Conservation (phyloP, 1,284 basidiomycete genomes). For the Rhodotorula sp. region DNA sequence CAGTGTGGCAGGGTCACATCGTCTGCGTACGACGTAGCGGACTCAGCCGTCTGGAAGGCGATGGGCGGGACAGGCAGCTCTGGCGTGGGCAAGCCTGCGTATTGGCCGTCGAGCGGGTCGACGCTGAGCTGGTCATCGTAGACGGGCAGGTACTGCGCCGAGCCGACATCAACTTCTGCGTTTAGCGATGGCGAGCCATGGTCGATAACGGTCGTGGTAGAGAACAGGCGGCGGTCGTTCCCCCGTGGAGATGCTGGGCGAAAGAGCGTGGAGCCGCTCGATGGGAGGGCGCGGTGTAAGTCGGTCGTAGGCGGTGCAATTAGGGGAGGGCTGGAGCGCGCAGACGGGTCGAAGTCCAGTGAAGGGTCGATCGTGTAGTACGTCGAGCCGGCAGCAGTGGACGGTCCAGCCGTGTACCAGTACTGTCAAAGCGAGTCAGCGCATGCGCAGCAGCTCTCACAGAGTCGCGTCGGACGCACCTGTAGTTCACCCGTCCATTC, state of each 20-base stretch:
- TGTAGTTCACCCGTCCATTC: not conserved
- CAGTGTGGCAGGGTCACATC: not conserved
- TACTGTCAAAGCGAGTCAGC: not conserved
- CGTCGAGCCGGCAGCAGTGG: not conserved
- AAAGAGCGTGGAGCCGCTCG: not conserved
- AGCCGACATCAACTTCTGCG: not conserved
- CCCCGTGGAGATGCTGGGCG: not conserved
- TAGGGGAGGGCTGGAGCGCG: not conserved
- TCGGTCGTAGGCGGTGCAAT: too few species aligned
- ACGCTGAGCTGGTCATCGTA: not conserved
- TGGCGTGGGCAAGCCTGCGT: not conserved
- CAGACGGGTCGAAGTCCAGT: not conserved
- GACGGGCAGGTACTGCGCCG: too few species aligned
- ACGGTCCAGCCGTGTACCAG: not conserved
- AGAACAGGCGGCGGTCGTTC: constrained; percentile 9
- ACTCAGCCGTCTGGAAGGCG: not conserved
- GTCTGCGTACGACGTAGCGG: not conserved
- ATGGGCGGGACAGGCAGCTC: not conserved
- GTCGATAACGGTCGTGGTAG: constrained; percentile 13
- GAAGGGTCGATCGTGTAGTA: constrained; percentile 9
- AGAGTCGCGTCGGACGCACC: not conserved
- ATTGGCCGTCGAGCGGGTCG: too few species aligned
- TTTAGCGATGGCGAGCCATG: not conserved
- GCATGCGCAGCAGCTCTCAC: fast-evolving
- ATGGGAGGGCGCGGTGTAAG: not conserved